Evolutionary conservation across 2,329 filamentous ascomycete species (phyloP), one percentile per base, ranked within the genome.

Genomic region (Myotisia sp.): DNA sequence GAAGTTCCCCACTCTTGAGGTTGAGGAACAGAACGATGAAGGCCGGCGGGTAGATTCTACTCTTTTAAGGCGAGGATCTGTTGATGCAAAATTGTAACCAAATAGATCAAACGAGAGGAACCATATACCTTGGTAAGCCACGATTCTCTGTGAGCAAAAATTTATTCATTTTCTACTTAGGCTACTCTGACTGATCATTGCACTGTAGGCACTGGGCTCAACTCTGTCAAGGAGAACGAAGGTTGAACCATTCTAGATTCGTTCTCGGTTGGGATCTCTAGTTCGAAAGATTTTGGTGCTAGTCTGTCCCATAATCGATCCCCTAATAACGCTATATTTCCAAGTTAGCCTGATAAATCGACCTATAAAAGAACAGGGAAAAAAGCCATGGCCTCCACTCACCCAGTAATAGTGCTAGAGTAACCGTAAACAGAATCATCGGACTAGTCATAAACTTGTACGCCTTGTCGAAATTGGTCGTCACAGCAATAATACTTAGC

Each of bases 21-120:
- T 92, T 3, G 68, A 63, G 5, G 83, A 90, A 58, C 80, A 92
- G 56, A 73, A 77, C 39, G 83, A 92, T 47, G 81, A 92, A 53
- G 82, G 83, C 0, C 68, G 63, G 47, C 67, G 76, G 37, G 65
- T 77, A 48, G 76, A 87, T 51, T 32, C 29, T 16, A 32, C 29
- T 5, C 9, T 24, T 22, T 14, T 32, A 10, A 23, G 29, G 20
- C 13, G 20, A 13, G 20, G n/a, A 4, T 23, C 22, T 9, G 9
- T 17, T 4, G 13, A 21, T 6, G 6, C 20, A 8, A 32, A 32
- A 8, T 16, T 32, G 8, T 32, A 32, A 32, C n/a, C n/a, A n/a
- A n/a, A n/a, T n/a, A n/a, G n/a, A n/a, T n/a, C n/a, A n/a, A n/a
- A n/a, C n/a, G n/a, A n/a, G n/a, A n/a, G n/a, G n/a, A n/a, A n/a